These are phyloP conservation scores for Solanum paucissectum DNA, from an alignment of 257 asterid genomes.

Conservation along the genomic window DNA sequence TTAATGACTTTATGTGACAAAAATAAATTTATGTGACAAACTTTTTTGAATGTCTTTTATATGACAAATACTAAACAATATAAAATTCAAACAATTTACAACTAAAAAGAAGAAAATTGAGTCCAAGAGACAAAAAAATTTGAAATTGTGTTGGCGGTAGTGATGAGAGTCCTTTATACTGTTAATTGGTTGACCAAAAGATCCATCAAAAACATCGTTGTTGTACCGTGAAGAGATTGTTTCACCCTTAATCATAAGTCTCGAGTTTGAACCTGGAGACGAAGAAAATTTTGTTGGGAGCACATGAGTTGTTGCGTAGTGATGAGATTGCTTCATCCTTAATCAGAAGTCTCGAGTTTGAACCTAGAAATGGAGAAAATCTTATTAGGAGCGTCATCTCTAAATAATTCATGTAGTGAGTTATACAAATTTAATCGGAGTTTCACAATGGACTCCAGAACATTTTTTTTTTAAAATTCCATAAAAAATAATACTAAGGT, in stretches of 20 bases:
- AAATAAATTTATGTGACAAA: background rate
- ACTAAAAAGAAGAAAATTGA: background rate
- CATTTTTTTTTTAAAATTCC: background rate
- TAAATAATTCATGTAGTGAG: too few relatives aligned
- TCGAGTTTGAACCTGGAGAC: too few relatives aligned
- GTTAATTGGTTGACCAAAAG: background rate
- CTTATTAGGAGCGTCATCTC: too few relatives aligned
- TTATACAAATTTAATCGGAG: too few relatives aligned
- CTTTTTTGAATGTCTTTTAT: background rate
- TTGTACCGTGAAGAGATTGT: too few relatives aligned
- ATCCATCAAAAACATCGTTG: background rate
- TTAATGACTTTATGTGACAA: background rate
- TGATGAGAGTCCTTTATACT: background rate
- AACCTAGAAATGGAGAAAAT: too few relatives aligned
- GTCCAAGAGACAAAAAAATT: background rate
- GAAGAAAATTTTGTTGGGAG: too few relatives aligned
- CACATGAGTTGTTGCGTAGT: too few relatives aligned
- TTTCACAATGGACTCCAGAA: accelerated
- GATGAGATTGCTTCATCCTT: too few relatives aligned
- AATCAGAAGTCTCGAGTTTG: too few relatives aligned
- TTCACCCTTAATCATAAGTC: too few relatives aligned
- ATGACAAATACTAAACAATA: background rate
- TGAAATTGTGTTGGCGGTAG: background rate
- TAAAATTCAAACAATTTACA: background rate
- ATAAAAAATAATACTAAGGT: background rate